phyloP scores from a whole-genome alignment of 768 basidiomycete species.

The Nevesoporus exiguus region DNA sequence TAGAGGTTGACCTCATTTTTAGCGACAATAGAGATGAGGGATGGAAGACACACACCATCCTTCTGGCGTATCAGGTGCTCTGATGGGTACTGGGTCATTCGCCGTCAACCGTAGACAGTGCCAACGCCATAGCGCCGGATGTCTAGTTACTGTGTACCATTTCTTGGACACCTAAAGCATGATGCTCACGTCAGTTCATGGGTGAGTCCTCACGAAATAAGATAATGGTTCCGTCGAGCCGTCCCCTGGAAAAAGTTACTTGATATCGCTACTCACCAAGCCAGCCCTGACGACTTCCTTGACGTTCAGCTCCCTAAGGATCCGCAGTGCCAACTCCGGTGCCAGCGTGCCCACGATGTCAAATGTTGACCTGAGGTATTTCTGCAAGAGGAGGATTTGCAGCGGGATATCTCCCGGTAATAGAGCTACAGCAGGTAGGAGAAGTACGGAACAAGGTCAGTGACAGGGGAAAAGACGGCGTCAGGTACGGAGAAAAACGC shows the following conservation, averaged over 20 bases:
- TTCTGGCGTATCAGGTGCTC: slow-evolving; percentile 57
- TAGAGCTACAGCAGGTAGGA: slow-evolving; percentile 45
- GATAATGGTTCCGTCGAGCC: not conserved
- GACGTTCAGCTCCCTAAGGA: slow-evolving; percentile 58
- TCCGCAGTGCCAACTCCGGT: slow-evolving; percentile 58
- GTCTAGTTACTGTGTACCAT: slow-evolving; percentile 40
- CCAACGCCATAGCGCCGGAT: slow-evolving; percentile 73
- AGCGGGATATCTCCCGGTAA: slow-evolving; percentile 82
- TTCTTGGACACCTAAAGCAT: slow-evolving; percentile 40
- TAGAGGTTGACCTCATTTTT: not conserved
- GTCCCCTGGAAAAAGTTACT: not conserved
- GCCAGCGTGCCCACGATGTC: slow-evolving; percentile 76
- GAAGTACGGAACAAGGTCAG: slow-evolving; percentile 8
- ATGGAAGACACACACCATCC: slow-evolving; percentile 57
- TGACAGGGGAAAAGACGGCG: not conserved
- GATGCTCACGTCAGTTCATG: not conserved
- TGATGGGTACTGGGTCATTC: slow-evolving; percentile 65
- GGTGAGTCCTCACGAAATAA: not conserved
- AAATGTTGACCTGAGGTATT: slow-evolving; percentile 78
- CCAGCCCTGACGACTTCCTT: slow-evolving; percentile 55
- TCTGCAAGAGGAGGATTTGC: slow-evolving; percentile 81
- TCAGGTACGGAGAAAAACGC: not conserved
- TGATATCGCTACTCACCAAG: slow-evolving; percentile 24
- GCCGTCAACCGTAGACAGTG: slow-evolving; percentile 72
- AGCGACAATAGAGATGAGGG: not conserved